phyloP scores from a whole-genome alignment of 148 eudicot species.

The Linanthus parryae region DNA sequence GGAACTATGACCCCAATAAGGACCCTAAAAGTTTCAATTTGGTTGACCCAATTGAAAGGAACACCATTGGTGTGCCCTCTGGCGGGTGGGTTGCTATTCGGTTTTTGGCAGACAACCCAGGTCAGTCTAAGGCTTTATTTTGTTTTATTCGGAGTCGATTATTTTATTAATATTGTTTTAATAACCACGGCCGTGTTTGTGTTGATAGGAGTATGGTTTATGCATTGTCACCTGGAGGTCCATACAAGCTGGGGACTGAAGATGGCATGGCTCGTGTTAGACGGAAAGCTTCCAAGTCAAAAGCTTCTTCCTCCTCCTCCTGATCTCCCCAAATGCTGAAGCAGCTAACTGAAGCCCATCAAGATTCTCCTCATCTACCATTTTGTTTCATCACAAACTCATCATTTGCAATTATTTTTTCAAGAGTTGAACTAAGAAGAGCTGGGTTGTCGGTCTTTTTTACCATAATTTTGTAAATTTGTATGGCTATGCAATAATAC shows the following conservation, averaged over 20 bases:
- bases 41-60: conserved; percentile 6
- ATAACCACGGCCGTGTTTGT: conserved; percentile 9
- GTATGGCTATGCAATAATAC: too few species aligned
- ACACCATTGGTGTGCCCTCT: conserved; percentile 6
- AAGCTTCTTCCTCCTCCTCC: conserved; percentile 24
- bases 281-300: conserved; percentile 19
- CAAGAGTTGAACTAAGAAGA: too few species aligned
- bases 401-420: too few species aligned
- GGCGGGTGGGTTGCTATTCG: conserved; percentile 12
- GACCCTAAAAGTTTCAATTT: conserved; percentile 6
- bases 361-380: too few species aligned
- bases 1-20: conserved; percentile 2
- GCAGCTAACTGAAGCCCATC: too few species aligned
- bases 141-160: not conserved
- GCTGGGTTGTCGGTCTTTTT: too few species aligned
- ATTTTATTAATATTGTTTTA: too few species aligned
- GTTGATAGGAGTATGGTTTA: conserved; percentile 24
- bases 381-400: too few species aligned
- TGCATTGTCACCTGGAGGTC: conserved; percentile 17
- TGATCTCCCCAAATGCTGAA: conserved; percentile 16
- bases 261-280: conserved; percentile 29
- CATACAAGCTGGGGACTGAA: conserved; percentile 30
- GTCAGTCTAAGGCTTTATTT: not conserved
- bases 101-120: conserved; percentile 6
- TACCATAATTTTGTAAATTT: too few species aligned